phyloP scores from a whole-genome alignment of 2,329 filamentous ascomycete genomes.

The Hymenoscyphus fructigenus region DNA sequence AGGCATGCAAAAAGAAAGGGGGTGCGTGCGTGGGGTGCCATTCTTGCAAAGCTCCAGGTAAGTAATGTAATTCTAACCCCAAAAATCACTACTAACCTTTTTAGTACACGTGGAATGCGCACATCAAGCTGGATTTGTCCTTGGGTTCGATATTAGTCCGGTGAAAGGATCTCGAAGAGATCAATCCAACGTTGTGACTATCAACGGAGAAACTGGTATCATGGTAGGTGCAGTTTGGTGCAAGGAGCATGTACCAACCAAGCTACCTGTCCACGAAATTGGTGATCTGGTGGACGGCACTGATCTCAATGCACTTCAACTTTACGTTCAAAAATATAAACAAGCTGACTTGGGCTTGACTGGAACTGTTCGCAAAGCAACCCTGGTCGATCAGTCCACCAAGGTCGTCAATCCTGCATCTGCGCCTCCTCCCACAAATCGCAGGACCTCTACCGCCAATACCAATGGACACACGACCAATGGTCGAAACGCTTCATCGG shows the following conservation, averaged over 20 bases:
- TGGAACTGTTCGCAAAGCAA: conserved; percentile 90
- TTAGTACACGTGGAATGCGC: conserved; percentile 85
- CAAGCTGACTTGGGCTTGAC: conserved; percentile 89
- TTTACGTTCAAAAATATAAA: conserved; percentile 88
- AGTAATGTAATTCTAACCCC: conserved; percentile 16
- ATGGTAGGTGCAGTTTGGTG: conserved; percentile 90
- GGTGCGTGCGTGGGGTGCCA: conserved; percentile 85
- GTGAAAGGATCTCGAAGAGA: conserved; percentile 88
- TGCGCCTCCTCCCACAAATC: conserved; percentile 41
- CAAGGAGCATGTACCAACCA: conserved; percentile 76
- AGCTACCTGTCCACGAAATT: conserved; percentile 74
- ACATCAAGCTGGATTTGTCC: conserved; percentile 73
- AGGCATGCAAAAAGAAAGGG: conserved; percentile 71
- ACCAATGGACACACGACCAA: conserved; percentile 25
- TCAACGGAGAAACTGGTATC: conserved; percentile 78
- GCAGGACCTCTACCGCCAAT: conserved; percentile 55
- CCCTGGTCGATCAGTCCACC: conserved; percentile 48
- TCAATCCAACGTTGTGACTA: conserved; percentile 72
- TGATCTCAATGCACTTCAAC: conserved; percentile 78
- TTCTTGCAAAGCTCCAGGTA: conserved; percentile 59
- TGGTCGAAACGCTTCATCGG: conserved; percentile 30
- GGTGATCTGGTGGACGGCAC: conserved; percentile 69
- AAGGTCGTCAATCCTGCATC: conserved; percentile 29
- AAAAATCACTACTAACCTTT: conserved; percentile 10
- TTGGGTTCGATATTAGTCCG: conserved; percentile 88